Conservation (phyloP, 768 basidiomycete genomes). For the Fibroporia radiculosa region DNA sequence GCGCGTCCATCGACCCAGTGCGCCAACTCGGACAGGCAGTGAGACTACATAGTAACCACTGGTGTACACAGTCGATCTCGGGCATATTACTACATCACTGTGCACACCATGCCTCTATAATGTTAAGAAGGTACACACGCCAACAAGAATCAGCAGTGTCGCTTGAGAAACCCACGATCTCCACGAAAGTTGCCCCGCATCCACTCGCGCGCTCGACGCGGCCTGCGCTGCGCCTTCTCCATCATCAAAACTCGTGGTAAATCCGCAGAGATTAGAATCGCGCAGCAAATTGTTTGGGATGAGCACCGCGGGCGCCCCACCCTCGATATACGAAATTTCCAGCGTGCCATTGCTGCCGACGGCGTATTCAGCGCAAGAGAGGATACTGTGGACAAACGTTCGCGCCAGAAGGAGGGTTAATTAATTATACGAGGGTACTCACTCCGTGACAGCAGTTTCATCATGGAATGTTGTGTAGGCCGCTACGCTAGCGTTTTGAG, state of each 20-base stretch:
- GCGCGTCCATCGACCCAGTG: no score
- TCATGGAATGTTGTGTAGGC: slow-evolving; percentile 48
- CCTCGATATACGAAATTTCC: slow-evolving; percentile 52
- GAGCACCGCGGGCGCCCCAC: slow-evolving; percentile 54
- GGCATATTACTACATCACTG: no score
- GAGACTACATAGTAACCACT: no score
- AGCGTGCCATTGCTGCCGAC: slow-evolving; percentile 61
- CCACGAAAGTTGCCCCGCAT: no score
- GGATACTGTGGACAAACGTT: slow-evolving; percentile 33
- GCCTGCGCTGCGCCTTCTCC: background rate
- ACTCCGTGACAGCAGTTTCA: slow-evolving; percentile 51
- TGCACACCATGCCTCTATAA: no score
- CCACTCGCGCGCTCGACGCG: background rate
- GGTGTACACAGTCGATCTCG: no score
- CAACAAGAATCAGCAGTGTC: no score
- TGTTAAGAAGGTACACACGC: no score
- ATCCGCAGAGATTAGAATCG: background rate
- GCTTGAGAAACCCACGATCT: no score
- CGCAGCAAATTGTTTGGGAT: slow-evolving; percentile 24
- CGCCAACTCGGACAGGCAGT: no score
- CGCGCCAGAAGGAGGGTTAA: slow-evolving; percentile 4
- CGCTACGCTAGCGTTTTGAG: slow-evolving; percentile 47
- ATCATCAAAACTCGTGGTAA: background rate
- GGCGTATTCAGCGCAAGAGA: slow-evolving; percentile 60
- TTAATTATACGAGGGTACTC: slow-evolving; percentile 16